Base-by-base conservation (phyloP, 148 eudicot species). In the Camellia sinensis region DNA sequence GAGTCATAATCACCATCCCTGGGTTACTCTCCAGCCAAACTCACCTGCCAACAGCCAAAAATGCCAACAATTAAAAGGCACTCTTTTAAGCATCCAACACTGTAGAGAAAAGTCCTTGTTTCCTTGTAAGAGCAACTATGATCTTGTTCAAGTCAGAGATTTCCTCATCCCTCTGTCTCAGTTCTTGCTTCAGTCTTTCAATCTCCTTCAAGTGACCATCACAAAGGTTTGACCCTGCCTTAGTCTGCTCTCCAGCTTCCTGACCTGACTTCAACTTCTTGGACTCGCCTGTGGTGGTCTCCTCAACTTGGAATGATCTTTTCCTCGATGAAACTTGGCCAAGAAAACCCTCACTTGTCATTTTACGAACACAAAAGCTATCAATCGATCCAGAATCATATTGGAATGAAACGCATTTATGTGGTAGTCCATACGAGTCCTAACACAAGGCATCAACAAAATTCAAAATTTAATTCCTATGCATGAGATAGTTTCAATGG, bases 61-160 rank as follows among this genome's bases (percentile, higher is more conserved):
- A 48, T 48, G 9, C 10, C 11, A 3, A 22, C 11, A 72, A 14
- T 14, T 60, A 29, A 29, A 29, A 29, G 37, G 37, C 37, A 29
- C n/a, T 46, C 74, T 71, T 57, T 46, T 40, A 4, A 69, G 40
- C 57, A 50, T 71, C 41, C 37, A 29, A 29, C 37, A 29, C 37
- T 29, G 37, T 29, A 29, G 37, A 29, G 37, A 29, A 29, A 52
- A 95, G 87, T 10, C 92, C 94, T 88, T 96, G 99, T 87, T 94
- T 96, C 86, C 95, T 92, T 22, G 92, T 85, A 52, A 93, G 89
- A 62, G 92, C 89, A 64, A 86, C 91, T 64, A 96, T 44, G 80
- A 96, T 85, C 85, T 88, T 92, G 80, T 96, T 89, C 85, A 96
- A 79, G 75, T 67, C 81, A 37, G 97, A 83, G 62, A 96, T 96